Conservation (phyloP, 2,329 filamentous ascomycete species). For the Tothia fuscella region DNA sequence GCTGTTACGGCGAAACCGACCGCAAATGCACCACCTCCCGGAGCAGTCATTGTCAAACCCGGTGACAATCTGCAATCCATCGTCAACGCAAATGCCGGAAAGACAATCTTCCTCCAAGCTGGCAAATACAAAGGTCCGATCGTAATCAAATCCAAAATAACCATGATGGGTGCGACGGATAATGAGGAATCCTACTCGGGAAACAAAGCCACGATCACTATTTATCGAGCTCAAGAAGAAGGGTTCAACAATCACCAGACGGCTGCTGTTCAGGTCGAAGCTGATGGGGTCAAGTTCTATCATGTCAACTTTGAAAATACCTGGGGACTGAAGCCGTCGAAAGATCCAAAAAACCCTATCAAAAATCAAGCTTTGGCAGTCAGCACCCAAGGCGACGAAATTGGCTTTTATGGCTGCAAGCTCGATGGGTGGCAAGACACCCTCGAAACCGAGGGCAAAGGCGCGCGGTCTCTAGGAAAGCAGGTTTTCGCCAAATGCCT, state of each 20-base stretch:
- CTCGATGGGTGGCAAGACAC: constrained; percentile 49
- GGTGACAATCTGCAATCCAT: constrained; percentile 40
- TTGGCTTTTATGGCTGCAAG: constrained; percentile 46
- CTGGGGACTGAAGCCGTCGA: constrained; percentile 34
- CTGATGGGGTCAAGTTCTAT: constrained; percentile 45
- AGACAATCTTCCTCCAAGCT: constrained; percentile 51
- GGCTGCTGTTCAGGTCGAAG: constrained; percentile 36
- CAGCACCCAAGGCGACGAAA: constrained; percentile 36
- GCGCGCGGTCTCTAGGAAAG: constrained; percentile 28
- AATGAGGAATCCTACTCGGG: constrained; percentile 39
- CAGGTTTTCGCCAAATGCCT: constrained; percentile 45
- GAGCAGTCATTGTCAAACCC: constrained; percentile 37
- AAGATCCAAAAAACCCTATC: too few relatives aligned
- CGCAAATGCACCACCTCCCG: constrained; percentile 37
- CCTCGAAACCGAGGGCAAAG: constrained; percentile 23
- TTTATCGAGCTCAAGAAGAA: constrained; percentile 34
- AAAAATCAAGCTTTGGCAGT: constrained; percentile 44
- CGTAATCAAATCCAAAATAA: constrained; percentile 40
- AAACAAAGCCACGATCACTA: constrained; percentile 48
- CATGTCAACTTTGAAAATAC: constrained; percentile 48
- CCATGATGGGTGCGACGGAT: constrained; percentile 47
- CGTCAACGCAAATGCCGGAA: constrained; percentile 38
- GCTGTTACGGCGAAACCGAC: constrained; percentile 22
- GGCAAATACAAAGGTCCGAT: constrained; percentile 53
- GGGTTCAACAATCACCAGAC: constrained; percentile 42